Evolutionary conservation across 192 early-diverging fungal genomes (phyloP).

Genomic region (Piromyces sp.): DNA sequence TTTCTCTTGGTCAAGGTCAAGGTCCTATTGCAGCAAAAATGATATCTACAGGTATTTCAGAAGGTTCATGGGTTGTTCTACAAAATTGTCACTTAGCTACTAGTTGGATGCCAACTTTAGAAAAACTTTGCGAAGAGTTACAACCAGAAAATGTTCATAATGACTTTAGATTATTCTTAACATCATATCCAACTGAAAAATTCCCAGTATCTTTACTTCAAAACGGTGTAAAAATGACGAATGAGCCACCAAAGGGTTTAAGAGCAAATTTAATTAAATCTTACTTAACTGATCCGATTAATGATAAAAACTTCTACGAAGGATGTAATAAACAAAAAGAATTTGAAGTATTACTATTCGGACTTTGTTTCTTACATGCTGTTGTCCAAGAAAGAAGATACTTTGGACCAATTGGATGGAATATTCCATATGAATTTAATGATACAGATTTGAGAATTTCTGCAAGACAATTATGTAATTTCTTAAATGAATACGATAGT

Average conservation of each 20-base stretch:
- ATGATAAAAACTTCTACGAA: conserved; percentile 40
- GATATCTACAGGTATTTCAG: conserved; percentile 21
- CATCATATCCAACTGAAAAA: conserved; percentile 36
- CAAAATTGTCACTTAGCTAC: conserved; percentile 46
- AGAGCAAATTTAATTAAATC: conserved; percentile 29
- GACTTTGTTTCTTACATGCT: conserved; percentile 39
- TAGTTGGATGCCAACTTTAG: conserved; percentile 40
- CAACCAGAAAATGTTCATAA: conserved; percentile 27
- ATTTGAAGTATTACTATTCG: conserved; percentile 35
- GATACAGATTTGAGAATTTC: conserved; percentile 43
- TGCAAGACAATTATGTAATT: conserved; percentile 36
- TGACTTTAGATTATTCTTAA: conserved; percentile 36
- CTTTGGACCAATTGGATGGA: conserved; percentile 48
- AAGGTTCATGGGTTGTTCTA: conserved; percentile 35
- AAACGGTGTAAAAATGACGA: conserved; percentile 48
- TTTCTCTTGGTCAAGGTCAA: conserved; percentile 42
- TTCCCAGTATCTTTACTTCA: conserved; percentile 38
- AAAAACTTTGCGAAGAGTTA: conserved; percentile 43
- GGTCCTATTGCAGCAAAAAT: conserved; percentile 43
- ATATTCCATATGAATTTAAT: conserved; percentile 47
- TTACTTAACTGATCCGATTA: conserved; percentile 32
- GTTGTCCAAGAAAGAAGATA: conserved; percentile 36
- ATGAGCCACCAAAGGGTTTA: conserved; percentile 34
- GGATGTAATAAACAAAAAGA: conserved; percentile 28
- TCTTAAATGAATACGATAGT: conserved; percentile 34